Base-by-base conservation (phyloP, 768 basidiomycete species). In the Lyophyllum semitale region DNA sequence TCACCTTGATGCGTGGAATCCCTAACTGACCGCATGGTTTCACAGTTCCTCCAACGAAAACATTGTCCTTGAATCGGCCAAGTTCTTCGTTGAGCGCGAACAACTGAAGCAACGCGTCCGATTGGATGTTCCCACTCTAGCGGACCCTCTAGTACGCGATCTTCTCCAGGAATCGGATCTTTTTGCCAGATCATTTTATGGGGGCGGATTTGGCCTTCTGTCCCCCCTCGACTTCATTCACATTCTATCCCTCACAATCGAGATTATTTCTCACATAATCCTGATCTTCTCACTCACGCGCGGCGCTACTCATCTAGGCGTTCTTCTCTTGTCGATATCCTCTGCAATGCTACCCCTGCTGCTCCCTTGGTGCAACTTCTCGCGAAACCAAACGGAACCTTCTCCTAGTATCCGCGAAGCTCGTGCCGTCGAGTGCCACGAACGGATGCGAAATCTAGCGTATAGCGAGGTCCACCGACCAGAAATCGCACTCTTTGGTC, bases 111-210 rank as follows among this genome's bases (percentile, higher is more conserved):
- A 88, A 61, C 84, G 91, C 54, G 76, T 93, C 18, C 83, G 82
- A 40, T 80, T 92, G 53, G 91, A 93, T 65, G 78, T 90, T 35
- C 91, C 91, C 53, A 89, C 91, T 8, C 79, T 93, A 49, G 75
- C 86, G 51, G 89, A 91, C 64, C 87, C 91, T 45, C 66, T 75
- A 55, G 77, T 88, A 22, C 85, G 88, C 55, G 89, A 91, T 66
- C 81, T 93, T 40, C 77, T 93, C n/a, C 87, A 89, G 56, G 91
- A 93, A 71, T 89, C 91, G 35, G 91, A 93, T 66, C 78, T 90
- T 30, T 93, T 93, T 65, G 87, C 88, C 40, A 82, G 88, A 55
- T 93, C 91, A 11, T 92, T 93, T 69, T 82, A 79, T 62, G 88
- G 88, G 40, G 82, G 86, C 33, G 82, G 87, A 11, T 91, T 93